phyloP scores from a whole-genome alignment of 768 basidiomycete genomes.

The Daedalea quercina region DNA sequence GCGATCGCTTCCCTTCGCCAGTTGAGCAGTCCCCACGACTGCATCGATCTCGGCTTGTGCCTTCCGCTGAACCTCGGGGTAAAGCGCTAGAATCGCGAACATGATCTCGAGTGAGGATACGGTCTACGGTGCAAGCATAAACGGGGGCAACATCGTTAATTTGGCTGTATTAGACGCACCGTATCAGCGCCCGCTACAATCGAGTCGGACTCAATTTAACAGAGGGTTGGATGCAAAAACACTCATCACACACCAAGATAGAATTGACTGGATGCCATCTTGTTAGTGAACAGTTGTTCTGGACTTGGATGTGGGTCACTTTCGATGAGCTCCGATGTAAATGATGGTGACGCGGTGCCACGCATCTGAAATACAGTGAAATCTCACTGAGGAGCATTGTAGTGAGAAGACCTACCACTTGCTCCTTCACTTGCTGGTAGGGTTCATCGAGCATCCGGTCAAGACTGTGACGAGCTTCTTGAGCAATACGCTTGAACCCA shows the following conservation, averaged over 20 bases:
- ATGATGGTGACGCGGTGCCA: slow-evolving; percentile 12
- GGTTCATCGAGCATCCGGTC: slow-evolving; percentile 10
- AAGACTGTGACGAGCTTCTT: slow-evolving; percentile 8
- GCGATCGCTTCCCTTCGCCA: slow-evolving; percentile 15
- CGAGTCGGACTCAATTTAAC: neutral
- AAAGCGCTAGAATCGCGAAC: slow-evolving; percentile 27
- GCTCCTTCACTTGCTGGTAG: slow-evolving; percentile 16
- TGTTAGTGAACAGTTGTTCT: neutral
- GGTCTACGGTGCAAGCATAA: slow-evolving; percentile 17
- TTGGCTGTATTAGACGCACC: neutral
- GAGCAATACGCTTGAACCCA: slow-evolving; percentile 16
- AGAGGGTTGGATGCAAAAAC: neutral
- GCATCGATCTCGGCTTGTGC: slow-evolving; percentile 24
- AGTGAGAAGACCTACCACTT: slow-evolving; percentile 10
- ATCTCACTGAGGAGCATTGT: no score
- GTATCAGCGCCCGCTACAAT: slow-evolving; percentile 10
- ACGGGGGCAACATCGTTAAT: slow-evolving; percentile 38
- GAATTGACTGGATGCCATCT: slow-evolving; percentile 4
- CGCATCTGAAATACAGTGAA: neutral
- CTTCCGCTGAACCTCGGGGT: slow-evolving; percentile 20
- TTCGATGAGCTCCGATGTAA: slow-evolving; percentile 9
- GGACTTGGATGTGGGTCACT: slow-evolving; percentile 14
- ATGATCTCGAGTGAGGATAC: slow-evolving; percentile 16
- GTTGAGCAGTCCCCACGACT: slow-evolving; percentile 14
- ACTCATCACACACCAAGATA: slow-evolving; percentile 9